Evolutionary conservation across 202 grass and related monocot species (phyloP).

Genomic region (Bolboschoenoplectus hybrid): DNA sequence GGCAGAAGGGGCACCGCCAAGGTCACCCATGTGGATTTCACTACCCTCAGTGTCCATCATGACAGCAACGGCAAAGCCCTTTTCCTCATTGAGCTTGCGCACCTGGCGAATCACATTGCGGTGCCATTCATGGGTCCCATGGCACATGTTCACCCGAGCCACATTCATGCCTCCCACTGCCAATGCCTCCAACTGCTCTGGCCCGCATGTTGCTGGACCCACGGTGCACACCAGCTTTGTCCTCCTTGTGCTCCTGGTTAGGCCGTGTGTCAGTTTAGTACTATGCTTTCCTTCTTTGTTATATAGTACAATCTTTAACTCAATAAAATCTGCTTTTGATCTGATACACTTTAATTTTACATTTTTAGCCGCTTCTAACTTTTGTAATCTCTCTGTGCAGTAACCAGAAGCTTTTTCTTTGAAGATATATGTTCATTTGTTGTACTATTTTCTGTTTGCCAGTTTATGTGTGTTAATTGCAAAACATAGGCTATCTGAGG

Average conservation of each 20-base stretch:
- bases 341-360: neutral
- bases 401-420: neutral
- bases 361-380: neutral
- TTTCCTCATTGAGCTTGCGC: conserved; percentile 85
- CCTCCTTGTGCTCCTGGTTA: conserved; percentile 73
- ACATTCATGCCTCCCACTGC: conserved; percentile 94
- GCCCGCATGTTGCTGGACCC: conserved; percentile 70
- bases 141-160: conserved; percentile 92
- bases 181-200: conserved; percentile 79
- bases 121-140: conserved; percentile 90
- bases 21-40: conserved; percentile 98
- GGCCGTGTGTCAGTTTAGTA: neutral
- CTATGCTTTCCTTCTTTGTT: neutral
- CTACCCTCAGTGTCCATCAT: conserved; percentile 99
- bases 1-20: conserved; percentile 70
- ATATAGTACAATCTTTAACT: neutral
- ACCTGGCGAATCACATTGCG: conserved; percentile 62
- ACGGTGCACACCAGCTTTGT: conserved; percentile 97
- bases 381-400: neutral
- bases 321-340: neutral
- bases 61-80: conserved; percentile 79
- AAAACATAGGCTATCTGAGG: neutral
- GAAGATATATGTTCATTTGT: neutral
- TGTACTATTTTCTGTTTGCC: neutral
- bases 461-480: neutral